phyloP scores from a whole-genome alignment of 1,139 yeast species.

The Hyphopichia buzzinii region DNA sequence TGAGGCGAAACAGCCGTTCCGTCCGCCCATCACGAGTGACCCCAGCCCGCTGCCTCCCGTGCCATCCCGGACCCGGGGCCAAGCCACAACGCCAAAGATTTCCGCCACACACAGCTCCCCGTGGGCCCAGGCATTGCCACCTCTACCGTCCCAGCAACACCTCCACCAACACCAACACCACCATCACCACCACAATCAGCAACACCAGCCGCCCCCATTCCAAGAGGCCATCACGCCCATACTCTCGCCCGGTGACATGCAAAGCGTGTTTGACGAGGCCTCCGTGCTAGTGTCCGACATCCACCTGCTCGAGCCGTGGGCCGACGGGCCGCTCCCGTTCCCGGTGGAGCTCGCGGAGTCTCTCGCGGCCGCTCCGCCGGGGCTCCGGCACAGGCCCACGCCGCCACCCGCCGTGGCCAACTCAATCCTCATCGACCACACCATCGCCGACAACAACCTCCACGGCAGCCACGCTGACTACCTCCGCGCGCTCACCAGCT shows the following conservation, averaged over 20 bases:
- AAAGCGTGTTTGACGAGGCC: slow-evolving; percentile 48
- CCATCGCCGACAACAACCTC: slow-evolving; percentile 22
- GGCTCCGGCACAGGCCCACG: not conserved
- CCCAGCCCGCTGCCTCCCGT: too few species aligned
- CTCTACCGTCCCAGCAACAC: not conserved
- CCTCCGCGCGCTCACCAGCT: slow-evolving; percentile 26
- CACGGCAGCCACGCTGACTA: slow-evolving; percentile 32
- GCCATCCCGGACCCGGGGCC: not conserved
- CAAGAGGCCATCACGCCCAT: too few species aligned
- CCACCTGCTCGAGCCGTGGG: slow-evolving; percentile 13
- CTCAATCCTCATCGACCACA: slow-evolving; percentile 18
- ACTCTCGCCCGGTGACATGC: slow-evolving; percentile 14
- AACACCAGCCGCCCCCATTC: too few species aligned
- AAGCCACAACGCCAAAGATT: not conserved
- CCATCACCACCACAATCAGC: too few species aligned
- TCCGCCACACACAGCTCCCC: slow-evolving; percentile 14
- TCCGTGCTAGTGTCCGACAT: slow-evolving; percentile 49
- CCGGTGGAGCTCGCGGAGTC: not conserved
- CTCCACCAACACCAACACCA: too few species aligned
- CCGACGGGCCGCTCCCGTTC: not conserved
- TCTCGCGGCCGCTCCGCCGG: not conserved
- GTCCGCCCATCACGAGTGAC: not conserved
- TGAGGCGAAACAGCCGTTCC: slow-evolving; percentile 30
- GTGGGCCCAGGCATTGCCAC: not conserved
- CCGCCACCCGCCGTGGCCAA: slow-evolving; percentile 10